Evolutionary conservation across 805 yeast genomes (phyloP).

Genomic region (Candida manassasensis): DNA sequence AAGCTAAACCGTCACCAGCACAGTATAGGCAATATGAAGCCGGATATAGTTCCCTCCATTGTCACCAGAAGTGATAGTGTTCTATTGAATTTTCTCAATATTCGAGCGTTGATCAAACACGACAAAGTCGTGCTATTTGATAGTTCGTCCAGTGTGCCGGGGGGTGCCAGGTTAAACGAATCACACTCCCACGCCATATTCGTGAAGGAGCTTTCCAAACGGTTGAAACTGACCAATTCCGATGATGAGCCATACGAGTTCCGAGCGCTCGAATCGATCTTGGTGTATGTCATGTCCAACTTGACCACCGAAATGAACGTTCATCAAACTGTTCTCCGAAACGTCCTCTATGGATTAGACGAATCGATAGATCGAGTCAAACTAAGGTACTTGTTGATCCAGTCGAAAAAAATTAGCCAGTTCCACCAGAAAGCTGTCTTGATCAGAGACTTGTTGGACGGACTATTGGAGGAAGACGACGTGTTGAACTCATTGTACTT

Average conservation of each 20-base stretch:
- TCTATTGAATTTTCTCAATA: conserved; percentile 44
- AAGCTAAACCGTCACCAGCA: conserved; percentile 37
- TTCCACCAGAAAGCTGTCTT: conserved; percentile 80
- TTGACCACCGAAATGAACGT: conserved; percentile 84
- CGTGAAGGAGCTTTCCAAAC: conserved; percentile 36
- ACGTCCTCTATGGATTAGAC: conserved; percentile 74
- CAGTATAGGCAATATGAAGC: conserved; percentile 18
- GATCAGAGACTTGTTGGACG: conserved; percentile 81
- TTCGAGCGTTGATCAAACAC: conserved; percentile 49
- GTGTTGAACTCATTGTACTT: conserved; percentile 77
- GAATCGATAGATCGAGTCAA: conserved; percentile 75
- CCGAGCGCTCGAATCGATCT: conserved; percentile 82
- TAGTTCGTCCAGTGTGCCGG: conserved; percentile 11
- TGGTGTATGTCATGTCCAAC: conserved; percentile 73
- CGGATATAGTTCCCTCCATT: conserved; percentile 55
- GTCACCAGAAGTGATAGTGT: conserved; percentile 45
- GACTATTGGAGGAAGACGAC: conserved; percentile 81
- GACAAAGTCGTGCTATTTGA: conserved; percentile 50
- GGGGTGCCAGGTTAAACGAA: conserved; percentile 39
- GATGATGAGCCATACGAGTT: conserved; percentile 70
- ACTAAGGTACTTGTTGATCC: conserved; percentile 71
- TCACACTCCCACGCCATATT: conserved; percentile 42
- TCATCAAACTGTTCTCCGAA: conserved; percentile 69
- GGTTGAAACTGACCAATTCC: conserved; percentile 28
- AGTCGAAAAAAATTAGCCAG: conserved; percentile 77